phyloP scores from a whole-genome alignment of 106 monocot genomes.

The Dendrobium officinale region DNA sequence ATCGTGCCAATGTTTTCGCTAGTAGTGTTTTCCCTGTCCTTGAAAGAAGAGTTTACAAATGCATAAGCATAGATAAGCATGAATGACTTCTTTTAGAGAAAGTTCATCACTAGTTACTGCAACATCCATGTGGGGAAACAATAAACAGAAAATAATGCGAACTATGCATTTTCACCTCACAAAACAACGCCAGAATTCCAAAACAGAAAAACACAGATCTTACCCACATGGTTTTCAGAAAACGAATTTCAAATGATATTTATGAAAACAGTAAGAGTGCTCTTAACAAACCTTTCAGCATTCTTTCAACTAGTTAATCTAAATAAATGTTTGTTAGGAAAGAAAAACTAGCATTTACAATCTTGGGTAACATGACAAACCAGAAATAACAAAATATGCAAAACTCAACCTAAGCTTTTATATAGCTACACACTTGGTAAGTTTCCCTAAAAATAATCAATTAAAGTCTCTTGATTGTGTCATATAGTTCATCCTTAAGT shows the following conservation, averaged over 20 bases:
- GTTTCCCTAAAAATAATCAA: no score
- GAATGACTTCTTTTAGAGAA: not conserved
- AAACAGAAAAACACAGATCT: not conserved
- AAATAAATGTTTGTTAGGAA: not conserved
- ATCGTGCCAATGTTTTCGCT: conserved; percentile 73
- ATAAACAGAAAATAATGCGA: not conserved
- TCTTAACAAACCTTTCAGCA: not conserved
- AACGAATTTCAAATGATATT: not conserved
- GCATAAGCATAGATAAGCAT: conserved; percentile 30
- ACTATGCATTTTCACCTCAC: not conserved
- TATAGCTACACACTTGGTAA: no score
- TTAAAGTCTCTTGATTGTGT: no score
- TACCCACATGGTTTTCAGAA: not conserved
- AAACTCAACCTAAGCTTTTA: no score
- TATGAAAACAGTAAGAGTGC: not conserved
- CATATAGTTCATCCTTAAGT: no score
- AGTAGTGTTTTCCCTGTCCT: conserved; percentile 85
- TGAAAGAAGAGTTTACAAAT: conserved; percentile 33
- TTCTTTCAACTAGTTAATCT: not conserved
- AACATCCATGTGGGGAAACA: not conserved
- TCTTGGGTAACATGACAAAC: no score
- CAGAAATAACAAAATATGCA: no score
- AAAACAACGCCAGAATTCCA: not conserved
- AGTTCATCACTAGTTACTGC: not conserved
- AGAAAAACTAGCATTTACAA: not conserved